Percentiles rank a stretch among this genome's conserved stretches.
Conservation (phyloP, 129 eudicot species). For the Artemisia tridentata region DNA sequence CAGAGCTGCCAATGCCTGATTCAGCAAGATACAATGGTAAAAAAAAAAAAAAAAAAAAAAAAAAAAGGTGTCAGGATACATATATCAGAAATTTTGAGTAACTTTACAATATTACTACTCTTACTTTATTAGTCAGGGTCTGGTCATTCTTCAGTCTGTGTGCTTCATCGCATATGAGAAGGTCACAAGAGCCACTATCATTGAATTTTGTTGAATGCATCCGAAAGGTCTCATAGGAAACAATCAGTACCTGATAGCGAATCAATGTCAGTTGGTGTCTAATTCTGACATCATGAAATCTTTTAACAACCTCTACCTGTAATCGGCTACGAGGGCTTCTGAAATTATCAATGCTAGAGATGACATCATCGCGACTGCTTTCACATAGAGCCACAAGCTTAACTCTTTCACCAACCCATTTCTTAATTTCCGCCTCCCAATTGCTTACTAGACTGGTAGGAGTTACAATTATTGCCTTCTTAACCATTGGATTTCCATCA, state of each 20-base stretch:
- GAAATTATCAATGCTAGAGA: constrained; percentile 80
- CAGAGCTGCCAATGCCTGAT: constrained; percentile 92
- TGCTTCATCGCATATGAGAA: constrained; percentile 97
- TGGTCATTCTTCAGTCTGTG: constrained; percentile 97
- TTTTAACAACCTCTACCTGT: constrained; percentile 52
- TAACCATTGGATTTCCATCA: constrained; percentile 92
- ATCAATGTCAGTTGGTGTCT: constrained; percentile 29
- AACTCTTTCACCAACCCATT: constrained; percentile 95
- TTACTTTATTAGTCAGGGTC: constrained; percentile 90
- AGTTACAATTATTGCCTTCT: constrained; percentile 89
- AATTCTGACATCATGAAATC: constrained; percentile 14
- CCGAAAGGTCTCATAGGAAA: constrained; percentile 95
- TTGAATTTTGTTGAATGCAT: constrained; percentile 85
- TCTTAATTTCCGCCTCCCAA: constrained; percentile 96
- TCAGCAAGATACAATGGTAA: constrained; percentile 10
- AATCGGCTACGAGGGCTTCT: constrained; percentile 50
- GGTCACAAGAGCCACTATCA: constrained; percentile 87
- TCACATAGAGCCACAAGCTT: constrained; percentile 95
- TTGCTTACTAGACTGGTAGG: constrained; percentile 98
- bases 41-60: constrained; percentile 4
- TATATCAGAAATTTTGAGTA: background rate
- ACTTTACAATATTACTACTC: constrained; percentile 18
- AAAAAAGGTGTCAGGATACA: background rate
- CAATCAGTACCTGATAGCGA: constrained; percentile 73
- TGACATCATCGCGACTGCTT: constrained; percentile 85